Evolutionary conservation across 495 filamentous ascomycete species (phyloP).

Genomic region (Glonium stellatum): DNA sequence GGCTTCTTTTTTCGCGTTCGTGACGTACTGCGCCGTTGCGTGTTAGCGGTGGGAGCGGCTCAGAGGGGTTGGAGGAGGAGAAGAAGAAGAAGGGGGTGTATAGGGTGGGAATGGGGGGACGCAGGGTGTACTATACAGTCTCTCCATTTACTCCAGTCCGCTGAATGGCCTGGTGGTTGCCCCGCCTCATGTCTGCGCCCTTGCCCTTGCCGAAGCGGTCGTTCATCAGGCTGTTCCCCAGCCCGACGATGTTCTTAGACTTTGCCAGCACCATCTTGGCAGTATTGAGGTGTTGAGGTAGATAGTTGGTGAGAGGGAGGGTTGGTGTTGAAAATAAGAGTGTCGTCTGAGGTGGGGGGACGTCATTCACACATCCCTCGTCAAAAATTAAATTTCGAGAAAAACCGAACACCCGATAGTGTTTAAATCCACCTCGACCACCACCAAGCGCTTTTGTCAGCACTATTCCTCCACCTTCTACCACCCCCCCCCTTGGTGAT

Average conservation of each 20-base stretch:
- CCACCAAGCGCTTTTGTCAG: constrained; percentile 18
- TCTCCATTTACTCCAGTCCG: constrained; percentile 30
- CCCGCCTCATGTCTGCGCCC: constrained; percentile 50
- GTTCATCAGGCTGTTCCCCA: constrained; percentile 89
- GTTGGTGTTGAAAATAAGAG: not conserved
- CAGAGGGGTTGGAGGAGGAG: not conserved
- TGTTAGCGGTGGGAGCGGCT: not conserved
- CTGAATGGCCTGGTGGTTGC: constrained; percentile 30
- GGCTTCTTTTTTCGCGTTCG: constrained; percentile 59
- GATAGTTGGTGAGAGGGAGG: not conserved
- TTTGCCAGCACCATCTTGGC: constrained; percentile 81
- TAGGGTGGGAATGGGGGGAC: not conserved
- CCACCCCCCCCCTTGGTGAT: not conserved
- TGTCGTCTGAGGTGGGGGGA: not conserved
- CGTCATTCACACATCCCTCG: constrained; percentile 18
- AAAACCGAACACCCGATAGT: not conserved
- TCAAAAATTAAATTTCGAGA: constrained; percentile 14
- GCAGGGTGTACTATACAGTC: constrained; percentile 22
- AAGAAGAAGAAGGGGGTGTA: not conserved
- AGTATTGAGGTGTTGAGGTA: not conserved
- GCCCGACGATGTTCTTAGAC: constrained; percentile 87
- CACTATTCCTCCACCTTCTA: constrained; percentile 21
- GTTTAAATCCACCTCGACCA: not conserved
- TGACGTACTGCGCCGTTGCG: constrained; percentile 30
- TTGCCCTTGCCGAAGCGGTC: constrained; percentile 88